Evolutionary conservation across 352 stramenopile species (phyloP), one percentile per base, ranked within the genome.

Genomic region (Globisporangium cystogenes): DNA sequence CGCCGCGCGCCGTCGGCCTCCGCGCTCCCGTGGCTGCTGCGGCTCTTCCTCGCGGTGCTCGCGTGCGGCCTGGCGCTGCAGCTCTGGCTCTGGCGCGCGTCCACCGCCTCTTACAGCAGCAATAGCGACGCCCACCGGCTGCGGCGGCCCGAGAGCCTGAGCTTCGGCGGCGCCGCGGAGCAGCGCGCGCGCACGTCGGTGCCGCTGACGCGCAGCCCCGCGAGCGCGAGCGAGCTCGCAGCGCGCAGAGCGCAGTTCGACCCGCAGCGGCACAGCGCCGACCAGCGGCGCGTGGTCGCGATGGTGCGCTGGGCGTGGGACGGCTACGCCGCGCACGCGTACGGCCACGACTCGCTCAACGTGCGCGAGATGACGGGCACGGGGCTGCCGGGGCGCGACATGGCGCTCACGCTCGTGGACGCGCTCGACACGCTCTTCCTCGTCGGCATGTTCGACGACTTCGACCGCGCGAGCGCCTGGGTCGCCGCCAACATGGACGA

Each of bases 301-400:
- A 89, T 89, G 76, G 60, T 89, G 40, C 59, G 71, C 27, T 92
- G 81, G 81, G 81, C 81, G n/a, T 92, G 81, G 81, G 76, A 86
- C 51, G 81, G 72, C 14, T 92, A 92, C 57, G 71, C 80, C 29
- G 72, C 67, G 11, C 74, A 86, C 46, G 81, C 81, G 14, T 92
- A 86, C 39, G 76, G 81, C 48, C 63, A 76, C 50, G 81, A 92
- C 64, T 83, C 79, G 33, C 55, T 92, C 15, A 82, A 92, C 46
- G 75, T 90, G 24, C 65, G 70, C 43, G 70, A 60, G 12, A 83
- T 87, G 64, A 72, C 62, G 18, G 73, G 76, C 27, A 79, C 67
- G 3, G 76, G 81, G 0, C 51, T 87, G 45, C 70, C 70, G 1
- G 62, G 64, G 31, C 78, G 87, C 59, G 81, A 92, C 59, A 85